A percentile compares a stretch with the other conserved stretches of the same genome.
phyloP scores from a whole-genome alignment of 208 protist genomes.

The Wallacemonas sp. region DNA sequence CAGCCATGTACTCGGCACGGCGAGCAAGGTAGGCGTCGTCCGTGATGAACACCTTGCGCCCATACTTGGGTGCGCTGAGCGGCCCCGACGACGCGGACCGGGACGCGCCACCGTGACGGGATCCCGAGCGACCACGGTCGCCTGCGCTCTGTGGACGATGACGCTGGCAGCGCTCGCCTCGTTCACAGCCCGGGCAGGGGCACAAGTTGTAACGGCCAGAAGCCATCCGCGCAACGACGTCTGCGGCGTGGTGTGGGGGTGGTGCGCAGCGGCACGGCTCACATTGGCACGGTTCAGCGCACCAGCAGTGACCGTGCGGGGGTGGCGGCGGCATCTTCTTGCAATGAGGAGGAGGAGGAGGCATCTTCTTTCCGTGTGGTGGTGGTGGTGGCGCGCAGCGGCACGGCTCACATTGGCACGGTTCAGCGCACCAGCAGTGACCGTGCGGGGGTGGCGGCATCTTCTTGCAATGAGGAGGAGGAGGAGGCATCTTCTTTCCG shows the following conservation, averaged over 20 bases:
- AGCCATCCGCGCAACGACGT: conserved; percentile 38
- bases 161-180: conserved; percentile 10
- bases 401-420: conserved; percentile 3
- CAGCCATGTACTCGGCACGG: conserved; percentile 50
- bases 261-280: conserved; percentile 15
- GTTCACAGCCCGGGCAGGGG: conserved; percentile 29
- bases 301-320: conserved; percentile 2
- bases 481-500: too few species aligned
- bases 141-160: conserved; percentile 6
- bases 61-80: conserved; percentile 32
- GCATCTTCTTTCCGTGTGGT: too few species aligned
- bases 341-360: too few species aligned
- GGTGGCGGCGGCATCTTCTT: conserved; percentile 14
- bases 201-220: conserved; percentile 26
- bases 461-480: conserved; percentile 14
- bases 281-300: neutral
- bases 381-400: conserved; percentile 5
- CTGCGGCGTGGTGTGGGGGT: conserved; percentile 14
- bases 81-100: neutral
- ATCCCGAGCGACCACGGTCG: neutral
- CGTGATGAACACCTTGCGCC: conserved; percentile 82
- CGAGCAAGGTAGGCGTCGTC: conserved; percentile 67
- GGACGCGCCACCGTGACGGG: neutral
- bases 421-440: conserved; percentile 2
- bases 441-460: conserved; percentile 2